Evolutionary conservation across 2,329 filamentous ascomycete genomes (phyloP), one percentile per base, ranked within the genome.

Genomic region (Pyrenophora seminiperda): DNA sequence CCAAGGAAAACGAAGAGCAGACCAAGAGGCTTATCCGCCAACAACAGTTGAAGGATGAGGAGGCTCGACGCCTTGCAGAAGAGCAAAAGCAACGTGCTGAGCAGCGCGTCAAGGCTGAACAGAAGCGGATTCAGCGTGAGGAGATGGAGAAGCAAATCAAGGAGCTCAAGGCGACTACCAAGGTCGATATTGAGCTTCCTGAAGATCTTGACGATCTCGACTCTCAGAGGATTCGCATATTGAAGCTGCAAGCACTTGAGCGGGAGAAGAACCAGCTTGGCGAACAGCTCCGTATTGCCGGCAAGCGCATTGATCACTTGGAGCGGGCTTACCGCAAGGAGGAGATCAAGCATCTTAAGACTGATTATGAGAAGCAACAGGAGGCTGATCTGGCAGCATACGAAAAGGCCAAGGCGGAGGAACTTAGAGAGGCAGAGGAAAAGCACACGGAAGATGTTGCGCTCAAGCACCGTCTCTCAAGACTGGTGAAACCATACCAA

Each of bases 231-330:
- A 89, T 99, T 64, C 92, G 94, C 73, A 88, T 90, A 62, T 88
- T 99, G 78, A 97, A 97, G 81, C 84, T 99, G 50, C 89, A 90
- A 54, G 93, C 96, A 76, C 84, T 99, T 9, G 94, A 97, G 78
- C 92, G 93, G 65, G 94, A 97, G 81, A 99, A 97, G 87, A 96
- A 93, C 69, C 91, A 94, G 70, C 86, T 97, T 62, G 90, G 89
- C 58, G 91, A 97, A 77, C 91, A 89, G 72, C 84, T 97, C 44
- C 88, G 91, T 66, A 85, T 96, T 65, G 95, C 92, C 53, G 91
- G 89, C 73, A 97, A 97, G 84, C 89, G 94, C 59, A 90, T 97
- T 66, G 94, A 99, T 71, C 93, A 99, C 77, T 79, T 99, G 65
- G 94, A 99, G 80, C 90, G 94, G 79, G 94, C 94, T 30, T 95